These are phyloP conservation scores for Eutypella sp. DNA, from an alignment of 2,329 filamentous ascomycete genomes.

Conservation along the genomic window DNA sequence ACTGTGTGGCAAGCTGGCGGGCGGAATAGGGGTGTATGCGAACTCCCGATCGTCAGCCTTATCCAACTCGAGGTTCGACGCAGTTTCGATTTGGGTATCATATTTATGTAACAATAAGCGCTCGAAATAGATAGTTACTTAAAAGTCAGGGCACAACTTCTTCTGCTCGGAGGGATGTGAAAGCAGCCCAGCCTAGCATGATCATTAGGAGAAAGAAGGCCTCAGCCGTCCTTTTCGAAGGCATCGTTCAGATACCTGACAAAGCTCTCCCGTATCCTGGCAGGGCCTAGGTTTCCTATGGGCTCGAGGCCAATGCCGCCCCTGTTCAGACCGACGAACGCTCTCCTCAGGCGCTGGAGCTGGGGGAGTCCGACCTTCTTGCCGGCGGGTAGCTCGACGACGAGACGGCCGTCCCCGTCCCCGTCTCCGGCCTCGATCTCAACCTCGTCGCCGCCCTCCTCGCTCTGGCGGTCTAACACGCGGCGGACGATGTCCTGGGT, in stretches of 20 bases:
- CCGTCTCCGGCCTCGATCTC: slow-evolving; percentile 34
- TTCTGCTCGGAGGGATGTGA: no score
- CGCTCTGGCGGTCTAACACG: slow-evolving; percentile 64
- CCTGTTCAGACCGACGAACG: slow-evolving; percentile 72
- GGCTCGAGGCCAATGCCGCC: slow-evolving; percentile 58
- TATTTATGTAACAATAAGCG: neutral
- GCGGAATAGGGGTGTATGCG: no score
- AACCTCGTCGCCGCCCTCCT: slow-evolving; percentile 59
- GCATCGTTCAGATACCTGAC: slow-evolving; percentile 62
- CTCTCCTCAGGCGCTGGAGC: slow-evolving; percentile 70
- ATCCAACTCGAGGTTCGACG: no score
- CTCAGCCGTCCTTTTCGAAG: slow-evolving; percentile 53
- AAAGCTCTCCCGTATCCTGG: slow-evolving; percentile 57
- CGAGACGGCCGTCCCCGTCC: slow-evolving; percentile 35
- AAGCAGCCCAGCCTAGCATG: neutral
- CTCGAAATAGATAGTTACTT: no score
- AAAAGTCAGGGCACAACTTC: no score
- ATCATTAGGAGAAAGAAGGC: neutral
- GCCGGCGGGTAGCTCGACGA: slow-evolving; percentile 59
- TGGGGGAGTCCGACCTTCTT: slow-evolving; percentile 66
- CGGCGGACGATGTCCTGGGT: slow-evolving; percentile 71
- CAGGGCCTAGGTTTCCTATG: slow-evolving; percentile 48
- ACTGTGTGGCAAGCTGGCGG: no score
- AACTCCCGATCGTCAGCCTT: no score
- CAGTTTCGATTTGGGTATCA: neutral